A percentile compares a stretch with the other conserved stretches of the same genome.
These are phyloP conservation scores for Talaromyces wortmannii DNA, from an alignment of 495 filamentous ascomycete genomes.

Conservation along the genomic window DNA sequence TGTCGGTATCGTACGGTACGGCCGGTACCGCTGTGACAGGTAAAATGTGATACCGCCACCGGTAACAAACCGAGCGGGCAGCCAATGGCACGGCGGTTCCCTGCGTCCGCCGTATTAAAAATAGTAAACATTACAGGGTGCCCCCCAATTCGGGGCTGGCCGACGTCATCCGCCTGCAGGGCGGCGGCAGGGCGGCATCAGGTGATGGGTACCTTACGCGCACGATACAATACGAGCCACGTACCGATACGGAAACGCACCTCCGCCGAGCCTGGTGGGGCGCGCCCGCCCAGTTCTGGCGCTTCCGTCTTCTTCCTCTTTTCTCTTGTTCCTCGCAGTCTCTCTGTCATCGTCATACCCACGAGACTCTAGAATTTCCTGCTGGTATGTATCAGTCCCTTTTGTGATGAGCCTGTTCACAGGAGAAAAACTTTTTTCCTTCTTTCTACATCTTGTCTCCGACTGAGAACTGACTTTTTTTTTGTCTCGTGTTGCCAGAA, in stretches of 20 bases:
- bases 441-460: not conserved
- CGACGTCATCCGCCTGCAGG: too few relatives aligned
- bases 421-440: not conserved
- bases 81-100: not conserved
- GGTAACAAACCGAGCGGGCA: not conserved
- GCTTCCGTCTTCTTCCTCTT: constrained; percentile 16
- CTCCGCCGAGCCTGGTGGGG: too few relatives aligned
- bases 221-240: too few relatives aligned
- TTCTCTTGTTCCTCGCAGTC: constrained; percentile 17
- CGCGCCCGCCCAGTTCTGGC: not conserved
- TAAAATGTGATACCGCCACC: too few relatives aligned
- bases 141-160: too few relatives aligned
- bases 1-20: too few relatives aligned
- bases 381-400: not conserved
- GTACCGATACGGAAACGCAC: too few relatives aligned
- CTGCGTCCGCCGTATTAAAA: not conserved
- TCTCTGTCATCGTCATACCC: constrained; percentile 20
- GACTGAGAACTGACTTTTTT: not conserved
- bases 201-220: not conserved
- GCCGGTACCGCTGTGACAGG: too few relatives aligned
- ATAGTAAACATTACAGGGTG: not conserved
- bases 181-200: not conserved
- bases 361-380: constrained; percentile 3
- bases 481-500: not conserved
- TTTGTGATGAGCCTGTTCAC: not conserved